Evolutionary conservation across 768 basidiomycete species (phyloP), one percentile per base, ranked within the genome.

Genomic region (Boletus fagicola): DNA sequence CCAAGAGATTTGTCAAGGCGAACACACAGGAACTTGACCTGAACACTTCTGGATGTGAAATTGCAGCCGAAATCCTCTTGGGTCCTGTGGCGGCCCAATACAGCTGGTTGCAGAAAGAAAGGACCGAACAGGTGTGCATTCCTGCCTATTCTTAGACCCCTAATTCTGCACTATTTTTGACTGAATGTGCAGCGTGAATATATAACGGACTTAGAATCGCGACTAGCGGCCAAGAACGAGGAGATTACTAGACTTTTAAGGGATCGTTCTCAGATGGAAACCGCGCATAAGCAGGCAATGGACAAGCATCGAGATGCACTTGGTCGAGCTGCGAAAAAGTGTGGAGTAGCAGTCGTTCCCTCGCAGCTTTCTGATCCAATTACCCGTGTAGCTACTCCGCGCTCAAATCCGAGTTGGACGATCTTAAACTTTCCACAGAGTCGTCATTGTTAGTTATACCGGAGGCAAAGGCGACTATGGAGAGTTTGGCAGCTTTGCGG

Each of bases 391-490:
- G 76, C 49, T 70, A 66, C 53, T 50, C 65, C 16, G 59, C 54
- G 36, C 67, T 77, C 15, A 72, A 72, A 53, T 69, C 56, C 26
- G 62, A 62, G 20, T 51, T 75, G 26, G 70, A 70, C 38, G 51
- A 61, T 13, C 58, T 77, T 9, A 72, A 68, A 45, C 50, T 50
- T 20, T 62, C 62, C 10, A 64, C 65, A 24, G 55, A 68, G 20
- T 62, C 65, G 5, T 69, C 68, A 2, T 62, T 61, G 15, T 48
- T 59, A 2, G 39, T 68, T 9, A 31, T 72, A 36, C 57, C 53
- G 6, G 66, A 69, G n/a, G 67, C 72, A 22, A 67, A 53, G 53
- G 59, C 47, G 30, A 58, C 67, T 12, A 68, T 65, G 59, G 65
- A 68, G 8, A 71, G 67, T 50, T 51, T 72, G 9, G 52, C 42